These are phyloP conservation scores for Zelonia costaricensis DNA, from an alignment of 208 protist species.

Conservation along the genomic window DNA sequence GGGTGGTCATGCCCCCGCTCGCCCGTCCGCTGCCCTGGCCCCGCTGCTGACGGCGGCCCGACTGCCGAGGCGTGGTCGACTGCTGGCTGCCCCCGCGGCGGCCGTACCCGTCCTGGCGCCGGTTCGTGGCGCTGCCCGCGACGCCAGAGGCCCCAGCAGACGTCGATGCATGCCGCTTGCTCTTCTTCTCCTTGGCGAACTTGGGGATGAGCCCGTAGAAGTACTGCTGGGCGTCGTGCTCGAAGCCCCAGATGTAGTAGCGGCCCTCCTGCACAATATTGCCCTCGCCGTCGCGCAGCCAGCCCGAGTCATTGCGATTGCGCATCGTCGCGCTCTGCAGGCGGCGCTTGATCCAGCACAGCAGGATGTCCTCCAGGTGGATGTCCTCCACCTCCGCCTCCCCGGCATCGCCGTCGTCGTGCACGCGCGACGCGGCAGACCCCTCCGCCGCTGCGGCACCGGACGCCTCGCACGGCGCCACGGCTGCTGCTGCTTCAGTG, in stretches of 20 bases:
- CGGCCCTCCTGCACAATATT: conserved; percentile 57
- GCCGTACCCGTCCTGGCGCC: neutral
- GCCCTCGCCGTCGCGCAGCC: conserved; percentile 41
- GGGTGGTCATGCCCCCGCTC: too few species aligned
- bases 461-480: too few species aligned
- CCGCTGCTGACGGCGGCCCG: too few species aligned
- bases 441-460: neutral
- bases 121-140: too few species aligned
- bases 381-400: conserved; percentile 30
- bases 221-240: conserved; percentile 51
- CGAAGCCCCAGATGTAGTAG: conserved; percentile 67
- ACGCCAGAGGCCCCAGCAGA: too few species aligned
- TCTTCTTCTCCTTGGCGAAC: conserved; percentile 51
- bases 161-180: conserved; percentile 3
- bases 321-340: conserved; percentile 36
- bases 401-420: neutral
- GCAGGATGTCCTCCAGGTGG: conserved; percentile 41
- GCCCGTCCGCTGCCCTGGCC: too few species aligned
- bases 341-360: conserved; percentile 59
- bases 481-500: neutral
- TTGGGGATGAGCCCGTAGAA: conserved; percentile 71
- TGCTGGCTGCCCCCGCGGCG: conserved; percentile 1
- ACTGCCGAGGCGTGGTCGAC: too few species aligned
- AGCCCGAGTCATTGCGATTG: conserved; percentile 40
- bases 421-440: neutral